These are phyloP conservation scores for Fusarium hostae DNA, from an alignment of 2,329 filamentous ascomycete species.

Conservation along the genomic window DNA sequence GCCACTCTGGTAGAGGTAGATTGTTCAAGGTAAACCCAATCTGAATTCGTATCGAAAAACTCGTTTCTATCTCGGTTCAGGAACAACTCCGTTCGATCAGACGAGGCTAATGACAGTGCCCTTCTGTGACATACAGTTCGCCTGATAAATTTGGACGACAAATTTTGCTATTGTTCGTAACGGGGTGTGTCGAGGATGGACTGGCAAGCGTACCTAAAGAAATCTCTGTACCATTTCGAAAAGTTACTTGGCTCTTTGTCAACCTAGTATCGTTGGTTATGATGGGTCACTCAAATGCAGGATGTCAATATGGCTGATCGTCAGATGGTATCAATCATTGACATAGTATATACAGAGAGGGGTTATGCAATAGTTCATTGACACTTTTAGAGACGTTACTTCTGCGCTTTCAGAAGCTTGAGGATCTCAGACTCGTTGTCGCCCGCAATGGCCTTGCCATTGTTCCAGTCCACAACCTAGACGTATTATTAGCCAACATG, in stretches of 20 bases:
- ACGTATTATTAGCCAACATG: conserved; percentile 12
- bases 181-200: no score
- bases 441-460: conserved; percentile 81
- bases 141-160: not conserved
- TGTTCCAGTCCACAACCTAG: conserved; percentile 88
- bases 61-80: not conserved
- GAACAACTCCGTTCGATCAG: not conserved
- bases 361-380: conserved; percentile 26
- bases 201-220: not conserved
- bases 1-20: conserved; percentile 5
- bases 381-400: conserved; percentile 41
- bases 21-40: not conserved
- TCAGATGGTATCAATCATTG: conserved; percentile 4
- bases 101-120: not conserved
- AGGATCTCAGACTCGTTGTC: conserved; percentile 90
- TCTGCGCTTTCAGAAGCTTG: conserved; percentile 75
- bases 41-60: not conserved
- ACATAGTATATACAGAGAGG: conserved; percentile 27
- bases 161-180: not conserved
- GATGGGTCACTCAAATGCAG: conserved; percentile 2
- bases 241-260: not conserved
- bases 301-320: conserved; percentile 3
- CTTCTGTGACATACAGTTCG: not conserved
- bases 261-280: not conserved
- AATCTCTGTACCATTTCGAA: no score